Evolutionary conservation across 2,329 filamentous ascomycete genomes (phyloP), one percentile per base, ranked within the genome.

Genomic region (Aureobasidium sp.): DNA sequence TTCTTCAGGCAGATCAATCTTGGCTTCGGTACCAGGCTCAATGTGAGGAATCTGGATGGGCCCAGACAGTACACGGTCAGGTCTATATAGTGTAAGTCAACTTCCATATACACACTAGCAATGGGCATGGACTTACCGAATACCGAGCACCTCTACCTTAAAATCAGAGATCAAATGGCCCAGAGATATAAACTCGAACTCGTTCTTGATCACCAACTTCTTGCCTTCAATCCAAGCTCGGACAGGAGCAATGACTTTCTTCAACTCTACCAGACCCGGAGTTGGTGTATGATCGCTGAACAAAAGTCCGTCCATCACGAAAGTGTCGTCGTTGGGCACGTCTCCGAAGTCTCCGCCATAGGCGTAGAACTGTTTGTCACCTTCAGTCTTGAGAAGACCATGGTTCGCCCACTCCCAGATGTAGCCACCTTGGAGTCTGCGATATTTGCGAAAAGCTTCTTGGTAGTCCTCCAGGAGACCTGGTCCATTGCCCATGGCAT

Each of bases 21-120:
- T 55, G 21, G 37, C 44, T 39, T 59, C 53, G 3, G 30, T 36
- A 1, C 58, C 58, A 11, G 62, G 29, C 1, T 30, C 41, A 5
- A 63, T 48, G 13, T 54, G 50, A 25, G 49, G 44, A 6, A 59
- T 49, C 66, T 86, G 77, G 72, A 97, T 85, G 66, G 84, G 81
- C 27, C 86, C 91, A 70, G 82, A 79, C 60, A 84, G 83, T 71
- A 96, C 85, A 62, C 93, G 87, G 77, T 97, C 97, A 64, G 91
- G 83, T 42, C 57, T 49, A 9, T 32, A 10, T n/a, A 3, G 2
- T 48, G 45, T 48, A 11, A 48, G 45, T 29, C 7, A 1, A 11
- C 2, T 7, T 1, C 32, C 15, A 21, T 21, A n/a, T n/a, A 21
- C 21, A 21, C 21, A 21, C 3, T 9, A n/a, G 27, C 45, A 32